Evolutionary conservation across 2,329 filamentous ascomycete species (phyloP), one percentile per base, ranked within the genome.

Genomic region (Magnaporthales sp.): DNA sequence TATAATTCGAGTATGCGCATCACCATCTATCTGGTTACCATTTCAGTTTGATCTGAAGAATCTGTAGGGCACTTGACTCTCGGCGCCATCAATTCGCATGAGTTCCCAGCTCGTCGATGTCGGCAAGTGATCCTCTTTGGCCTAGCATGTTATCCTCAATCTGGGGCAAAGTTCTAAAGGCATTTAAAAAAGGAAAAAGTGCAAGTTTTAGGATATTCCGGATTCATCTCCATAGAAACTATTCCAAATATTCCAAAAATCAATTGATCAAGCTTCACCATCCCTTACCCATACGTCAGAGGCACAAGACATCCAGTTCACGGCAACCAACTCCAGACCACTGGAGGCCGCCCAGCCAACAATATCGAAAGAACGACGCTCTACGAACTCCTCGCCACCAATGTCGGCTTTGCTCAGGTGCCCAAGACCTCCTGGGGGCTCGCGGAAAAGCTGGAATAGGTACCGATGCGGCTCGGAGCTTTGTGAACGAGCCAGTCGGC

Each of bases 391-490:
- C 66, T 82, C 80, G 0, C 79, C 81, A 1, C 79, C 80, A 11
- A 80, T 77, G n/a, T 81, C 78, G 2, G 76, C 76, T 64, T 80
- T 79, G 13, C 70, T 68, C 6, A 80, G 69, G 4, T 70, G 73
- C 2, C 71, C 66, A 6, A 61, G 64, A 19, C 64, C 64, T 10
- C 54, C 64, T n/a, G 31, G 9, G 0, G 79, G 78, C 68, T 82
- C 79, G 4, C 77, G 73, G 70, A 77, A 82, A 13, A 82, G 73
- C 1, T 82, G 73, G 68, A 82, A 81, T 4, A 82, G 69, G 68
- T 83, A 81, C 9, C 80, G 74, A 64, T 82, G 80, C n/a, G 80
- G 80, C 68, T 78, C 77, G 1, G 80, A 82, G n/a, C 80, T 32
- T 29, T 32, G 54, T 22, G 54, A 58, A 58, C 5, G 26, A 3